Evolutionary conservation across 1,139 yeast species (phyloP), one percentile per base, ranked within the genome.

Genomic region (Debaryomycetaceae sp.): DNA sequence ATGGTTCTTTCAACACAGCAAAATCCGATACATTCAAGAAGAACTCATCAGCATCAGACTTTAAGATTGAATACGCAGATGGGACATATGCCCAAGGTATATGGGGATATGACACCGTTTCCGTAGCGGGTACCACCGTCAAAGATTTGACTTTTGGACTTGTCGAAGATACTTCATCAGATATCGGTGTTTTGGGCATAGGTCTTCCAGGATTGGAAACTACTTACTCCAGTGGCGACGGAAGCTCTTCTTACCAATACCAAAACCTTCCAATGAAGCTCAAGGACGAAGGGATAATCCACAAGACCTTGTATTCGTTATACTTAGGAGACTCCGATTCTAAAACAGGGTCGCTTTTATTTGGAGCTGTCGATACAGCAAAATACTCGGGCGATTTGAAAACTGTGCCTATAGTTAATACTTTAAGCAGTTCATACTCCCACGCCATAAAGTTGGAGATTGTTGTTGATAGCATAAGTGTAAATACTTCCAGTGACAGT

Each of bases 41-140:
- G 30, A 71, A 71, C 48, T 19, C 41, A 35, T 52, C 71, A 2
- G 70, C 70, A 3, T 56, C 62, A 2, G 43, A 45, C 1, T 72
- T 71, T 44, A 13, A 34, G 37, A 84, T 84, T 49, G 44, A 61
- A 22, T 86, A 86, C 51, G 91, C 82, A 26, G 94, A 86, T 56
- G 55, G 59, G 6, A 70, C 87, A 17, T 67, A 57, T 51, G 88
- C 91, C 3, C 46, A 52, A 6, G 95, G 95, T 34, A 55, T 66
- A 41, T 76, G 79, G 83, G 81, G 79, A 14, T 53, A 59, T 35
- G 84, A 76, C 47, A 56, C 54, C 35, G 67, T 78, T 22, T 43
- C 42, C 14, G 51, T 78, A 39, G 76, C 72, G 19, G 62, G 60
- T 37, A 53, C 65, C 15, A 57, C 65, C 6, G 69, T 83, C 13